Conservation (phyloP, 805 yeast species). For the Metschnikowia cubensis region DNA sequence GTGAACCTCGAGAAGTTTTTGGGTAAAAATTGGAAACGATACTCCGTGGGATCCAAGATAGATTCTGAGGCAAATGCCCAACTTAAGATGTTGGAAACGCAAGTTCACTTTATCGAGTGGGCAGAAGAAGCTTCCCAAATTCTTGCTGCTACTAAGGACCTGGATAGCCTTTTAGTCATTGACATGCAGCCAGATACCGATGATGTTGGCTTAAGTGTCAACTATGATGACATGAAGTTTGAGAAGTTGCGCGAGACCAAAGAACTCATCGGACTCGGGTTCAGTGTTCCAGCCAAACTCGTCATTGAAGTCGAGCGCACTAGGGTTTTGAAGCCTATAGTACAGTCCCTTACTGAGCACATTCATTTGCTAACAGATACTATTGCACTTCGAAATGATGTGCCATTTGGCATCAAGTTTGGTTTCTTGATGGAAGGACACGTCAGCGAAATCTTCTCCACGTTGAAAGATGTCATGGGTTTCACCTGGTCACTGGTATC, state of each 20-base stretch:
- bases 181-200: not conserved
- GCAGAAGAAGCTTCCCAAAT: slow-evolving; percentile 17
- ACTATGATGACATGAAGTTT: slow-evolving; percentile 2
- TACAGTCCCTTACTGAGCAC: slow-evolving; percentile 51
- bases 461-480: slow-evolving; percentile 8
- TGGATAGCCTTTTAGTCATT: slow-evolving; percentile 4
- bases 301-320: slow-evolving; percentile 46
- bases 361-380: slow-evolving; percentile 37
- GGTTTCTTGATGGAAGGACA: slow-evolving; percentile 39
- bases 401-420: slow-evolving; percentile 37
- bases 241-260: slow-evolving; percentile 7
- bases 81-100: slow-evolving; percentile 43
- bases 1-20: slow-evolving; percentile 21
- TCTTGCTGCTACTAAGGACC: not conserved
- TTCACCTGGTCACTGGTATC: slow-evolving; percentile 12
- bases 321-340: slow-evolving; percentile 53
- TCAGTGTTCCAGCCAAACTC: slow-evolving; percentile 54
- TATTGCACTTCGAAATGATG: slow-evolving; percentile 15
- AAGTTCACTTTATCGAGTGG: slow-evolving; percentile 49
- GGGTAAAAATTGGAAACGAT: slow-evolving; percentile 37
- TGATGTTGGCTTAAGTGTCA: slow-evolving; percentile 1
- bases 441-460: slow-evolving; percentile 26
- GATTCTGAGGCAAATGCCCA: slow-evolving; percentile 46
- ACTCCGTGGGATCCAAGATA: slow-evolving; percentile 54
- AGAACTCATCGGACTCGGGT: slow-evolving; percentile 35